Base-by-base conservation (phyloP, 1,284 basidiomycete species). In the Rhodotorula sp. region DNA sequence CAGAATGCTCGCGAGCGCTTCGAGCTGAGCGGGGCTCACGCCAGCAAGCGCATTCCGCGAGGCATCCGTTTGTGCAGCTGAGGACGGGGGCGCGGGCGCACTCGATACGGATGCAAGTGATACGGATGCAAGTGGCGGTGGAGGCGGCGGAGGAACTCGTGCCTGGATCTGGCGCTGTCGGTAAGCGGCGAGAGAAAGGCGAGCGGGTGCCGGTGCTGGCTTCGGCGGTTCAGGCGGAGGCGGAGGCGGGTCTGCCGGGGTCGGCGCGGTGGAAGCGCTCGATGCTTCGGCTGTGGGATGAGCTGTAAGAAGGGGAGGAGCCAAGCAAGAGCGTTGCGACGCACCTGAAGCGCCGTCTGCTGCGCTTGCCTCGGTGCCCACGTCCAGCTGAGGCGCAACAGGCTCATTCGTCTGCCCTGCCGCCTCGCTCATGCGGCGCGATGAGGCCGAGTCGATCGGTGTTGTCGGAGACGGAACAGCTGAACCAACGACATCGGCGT, bases 101-200 rank as follows among this genome's bases (percentile, higher is more conserved):
- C 10, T 30, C 6, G 59, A 24, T 3, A 19, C n/a, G 24, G 60
- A 10, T 1, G 39, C 27, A 9, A 36, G 44, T 4, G 39, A 24
- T 3, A 19, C n/a, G 24, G 60, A 10, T 1, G 39, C 27, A 9
- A 36, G 44, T 4, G 39, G 1, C 7, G 66, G 13, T 8, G 44
- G 27, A 7, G 59, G 30, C 20, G 47, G 44, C 0, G 62, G 27
- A 29, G 34, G 17, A 20, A 52, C 29, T 7, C 27, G 17, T 13
- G 34, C 55, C 13, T 49, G 49, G 51, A 61, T 61, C 34, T 67
- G 70, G 2, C 74, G 67, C 39, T 74, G 70, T 9, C 76, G 76
- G 46, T 77, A 77, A 15, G 73, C 76, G n/a, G 74, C 74, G 62
- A 77, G 71, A 0, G 76, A 76, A 3, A 77, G 58, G 7, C 74